Percentiles rank a stretch among this genome's conserved stretches.
These are phyloP conservation scores for Coemansia sp. DNA, from an alignment of 192 early-diverging fungal species.

Conservation along the genomic window DNA sequence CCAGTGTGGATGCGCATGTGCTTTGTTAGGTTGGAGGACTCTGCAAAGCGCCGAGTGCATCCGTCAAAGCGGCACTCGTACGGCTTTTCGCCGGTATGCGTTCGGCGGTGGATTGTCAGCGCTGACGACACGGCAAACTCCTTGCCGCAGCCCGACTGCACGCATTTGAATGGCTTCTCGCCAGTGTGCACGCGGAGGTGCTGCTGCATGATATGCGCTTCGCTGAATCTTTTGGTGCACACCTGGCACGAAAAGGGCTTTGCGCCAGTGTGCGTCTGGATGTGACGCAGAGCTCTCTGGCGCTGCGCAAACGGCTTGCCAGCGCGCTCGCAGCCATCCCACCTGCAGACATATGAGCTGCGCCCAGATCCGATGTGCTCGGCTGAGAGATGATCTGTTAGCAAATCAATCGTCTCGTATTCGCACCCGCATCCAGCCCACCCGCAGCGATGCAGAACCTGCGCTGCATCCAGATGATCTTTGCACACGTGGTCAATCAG, in stretches of 20 bases:
- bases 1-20: slow-evolving; percentile 79
- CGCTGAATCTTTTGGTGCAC: slow-evolving; percentile 80
- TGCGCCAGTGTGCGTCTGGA: slow-evolving; percentile 83
- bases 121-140: slow-evolving; percentile 69
- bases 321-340: slow-evolving; percentile 62
- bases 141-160: slow-evolving; percentile 61
- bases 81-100: slow-evolving; percentile 73
- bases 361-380: slow-evolving; percentile 52
- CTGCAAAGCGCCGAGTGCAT: slow-evolving; percentile 50
- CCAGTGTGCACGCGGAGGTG: slow-evolving; percentile 79
- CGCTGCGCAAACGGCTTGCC: slow-evolving; percentile 68
- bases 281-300: slow-evolving; percentile 74
- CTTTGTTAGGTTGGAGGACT: slow-evolving; percentile 66
- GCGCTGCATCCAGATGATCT: slow-evolving; percentile 55
- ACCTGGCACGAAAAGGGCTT: slow-evolving; percentile 77
- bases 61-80: slow-evolving; percentile 60
- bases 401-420: slow-evolving; percentile 35
- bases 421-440: slow-evolving; percentile 64
- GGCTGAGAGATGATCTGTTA: slow-evolving; percentile 45
- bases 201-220: slow-evolving; percentile 75
- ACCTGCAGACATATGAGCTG: slow-evolving; percentile 51
- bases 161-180: slow-evolving; percentile 72
- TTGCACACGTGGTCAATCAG: slow-evolving; percentile 63
- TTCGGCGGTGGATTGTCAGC: slow-evolving; percentile 68
- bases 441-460: slow-evolving; percentile 65